Conservation (phyloP, 2,329 filamentous ascomycete species). For the Dendryphion nanum region DNA sequence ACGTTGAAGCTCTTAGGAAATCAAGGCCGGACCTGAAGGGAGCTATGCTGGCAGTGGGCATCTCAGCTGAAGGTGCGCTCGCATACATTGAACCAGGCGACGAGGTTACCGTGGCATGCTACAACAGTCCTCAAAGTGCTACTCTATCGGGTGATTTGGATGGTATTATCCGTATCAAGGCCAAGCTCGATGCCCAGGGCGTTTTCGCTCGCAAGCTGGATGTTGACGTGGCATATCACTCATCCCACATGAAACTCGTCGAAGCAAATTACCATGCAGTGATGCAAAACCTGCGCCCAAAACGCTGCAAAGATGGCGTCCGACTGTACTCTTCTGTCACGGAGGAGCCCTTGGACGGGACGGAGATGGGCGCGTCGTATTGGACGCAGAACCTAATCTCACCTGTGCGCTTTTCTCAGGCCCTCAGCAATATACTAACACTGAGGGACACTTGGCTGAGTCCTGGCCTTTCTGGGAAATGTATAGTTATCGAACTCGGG, state of each 20-base stretch:
- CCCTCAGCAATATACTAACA: no score
- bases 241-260: constrained; percentile 40
- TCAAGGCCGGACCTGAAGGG: constrained; percentile 15
- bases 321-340: constrained; percentile 6
- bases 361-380: constrained; percentile 15
- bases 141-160: constrained; percentile 6
- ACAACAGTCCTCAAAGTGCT: constrained; percentile 10
- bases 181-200: constrained; percentile 16
- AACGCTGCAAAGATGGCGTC: not conserved
- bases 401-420: constrained; percentile 14
- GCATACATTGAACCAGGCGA: constrained; percentile 1
- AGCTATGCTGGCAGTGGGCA: constrained; percentile 23
- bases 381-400: constrained; percentile 25
- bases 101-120: constrained; percentile 14
- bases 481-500: constrained; percentile 6
- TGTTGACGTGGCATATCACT: constrained; percentile 47
- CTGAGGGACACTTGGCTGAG: no score
- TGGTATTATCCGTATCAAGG: constrained; percentile 3
- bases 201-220: constrained; percentile 42
- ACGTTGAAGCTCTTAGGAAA: constrained; percentile 17
- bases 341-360: not conserved
- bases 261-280: constrained; percentile 23
- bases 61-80: constrained; percentile 7
- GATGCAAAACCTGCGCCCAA: constrained; percentile 1
- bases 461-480: no score